These are phyloP conservation scores for Torrubiella hemipterigena DNA, from an alignment of 2,329 filamentous ascomycete genomes.

Conservation along the genomic window DNA sequence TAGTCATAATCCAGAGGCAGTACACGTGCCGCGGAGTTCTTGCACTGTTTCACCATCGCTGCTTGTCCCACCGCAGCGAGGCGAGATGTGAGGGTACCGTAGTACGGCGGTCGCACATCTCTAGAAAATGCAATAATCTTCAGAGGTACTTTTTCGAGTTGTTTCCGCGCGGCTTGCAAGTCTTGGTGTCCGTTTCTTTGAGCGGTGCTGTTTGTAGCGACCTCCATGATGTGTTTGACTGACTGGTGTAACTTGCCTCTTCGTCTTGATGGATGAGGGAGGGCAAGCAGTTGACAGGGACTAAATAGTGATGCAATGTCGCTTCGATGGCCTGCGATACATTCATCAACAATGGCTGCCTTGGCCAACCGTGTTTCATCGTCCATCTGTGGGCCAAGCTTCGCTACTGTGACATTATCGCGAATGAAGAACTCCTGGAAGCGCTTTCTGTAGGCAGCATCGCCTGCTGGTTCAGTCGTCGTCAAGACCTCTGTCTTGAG, in stretches of 20 bases:
- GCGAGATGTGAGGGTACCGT: conserved; percentile 57
- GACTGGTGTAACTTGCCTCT: conserved; percentile 37
- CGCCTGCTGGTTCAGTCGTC: conserved; percentile 4
- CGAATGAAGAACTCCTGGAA: conserved; percentile 79
- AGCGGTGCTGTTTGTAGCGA: conserved; percentile 22
- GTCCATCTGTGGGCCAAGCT: conserved; percentile 44
- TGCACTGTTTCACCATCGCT: conserved; percentile 37
- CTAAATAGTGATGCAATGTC: conserved; percentile 31
- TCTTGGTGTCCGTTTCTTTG: too few relatives aligned
- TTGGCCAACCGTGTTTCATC: conserved; percentile 40
- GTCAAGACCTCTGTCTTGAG: conserved; percentile 13
- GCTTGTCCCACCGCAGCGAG: conserved; percentile 30
- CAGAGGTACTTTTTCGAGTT: conserved; percentile 43
- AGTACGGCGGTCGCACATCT: conserved; percentile 59
- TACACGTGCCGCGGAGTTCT: conserved; percentile 40
- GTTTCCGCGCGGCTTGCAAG: conserved; percentile 20
- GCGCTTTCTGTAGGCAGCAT: conserved; percentile 49
- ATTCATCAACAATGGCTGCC: conserved; percentile 39
- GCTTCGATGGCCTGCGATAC: conserved; percentile 32
- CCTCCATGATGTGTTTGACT: conserved; percentile 50
- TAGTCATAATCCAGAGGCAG: conserved; percentile 69
- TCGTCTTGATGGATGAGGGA: conserved; percentile 22
- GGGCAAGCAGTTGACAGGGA: conserved; percentile 30
- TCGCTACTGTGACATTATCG: conserved; percentile 59
- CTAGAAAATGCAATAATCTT: conserved; percentile 52